Percentiles rank a stretch among this genome's conserved stretches.
phyloP scores from a whole-genome alignment of 2,329 filamentous ascomycete genomes.

The Blumeria hordei region DNA sequence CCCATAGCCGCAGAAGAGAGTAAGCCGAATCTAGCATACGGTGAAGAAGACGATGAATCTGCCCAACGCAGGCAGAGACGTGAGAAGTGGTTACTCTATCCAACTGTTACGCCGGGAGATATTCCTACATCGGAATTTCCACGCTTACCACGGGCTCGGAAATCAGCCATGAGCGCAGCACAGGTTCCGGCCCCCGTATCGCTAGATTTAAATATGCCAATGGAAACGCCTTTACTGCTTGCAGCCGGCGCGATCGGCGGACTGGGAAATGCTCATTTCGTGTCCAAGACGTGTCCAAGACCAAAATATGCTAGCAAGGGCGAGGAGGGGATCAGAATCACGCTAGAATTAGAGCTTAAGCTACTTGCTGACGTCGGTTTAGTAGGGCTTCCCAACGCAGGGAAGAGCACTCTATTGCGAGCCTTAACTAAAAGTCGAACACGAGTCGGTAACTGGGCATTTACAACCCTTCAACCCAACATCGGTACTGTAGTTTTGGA shows the following conservation, averaged over 20 bases:
- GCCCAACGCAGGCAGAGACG: constrained; percentile 21
- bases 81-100: constrained; percentile 71
- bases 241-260: constrained; percentile 75
- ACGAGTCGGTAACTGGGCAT: constrained; percentile 82
- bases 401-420: constrained; percentile 78
- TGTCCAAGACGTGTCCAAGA: constrained; percentile 44
- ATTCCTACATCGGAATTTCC: constrained; percentile 35
- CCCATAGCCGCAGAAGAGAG: constrained; percentile 45
- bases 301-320: constrained; percentile 81
- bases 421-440: constrained; percentile 74
- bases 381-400: constrained; percentile 85
- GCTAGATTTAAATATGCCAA: constrained; percentile 50
- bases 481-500: constrained; percentile 92
- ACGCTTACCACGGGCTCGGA: constrained; percentile 26
- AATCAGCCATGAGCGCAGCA: constrained; percentile 24
- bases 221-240: constrained; percentile 62
- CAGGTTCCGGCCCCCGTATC: constrained; percentile 52
- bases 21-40: constrained; percentile 11
- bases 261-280: constrained; percentile 81
- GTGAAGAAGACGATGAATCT: constrained; percentile 9
- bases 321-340: constrained; percentile 52
- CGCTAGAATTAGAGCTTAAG: constrained; percentile 76
- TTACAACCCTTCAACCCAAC: constrained; percentile 84
- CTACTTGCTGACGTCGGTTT: constrained; percentile 85
- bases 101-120: constrained; percentile 51